Evolutionary conservation across 495 filamentous ascomycete species (phyloP), one percentile per base, ranked within the genome.

Genomic region (Sporormia fimetaria): DNA sequence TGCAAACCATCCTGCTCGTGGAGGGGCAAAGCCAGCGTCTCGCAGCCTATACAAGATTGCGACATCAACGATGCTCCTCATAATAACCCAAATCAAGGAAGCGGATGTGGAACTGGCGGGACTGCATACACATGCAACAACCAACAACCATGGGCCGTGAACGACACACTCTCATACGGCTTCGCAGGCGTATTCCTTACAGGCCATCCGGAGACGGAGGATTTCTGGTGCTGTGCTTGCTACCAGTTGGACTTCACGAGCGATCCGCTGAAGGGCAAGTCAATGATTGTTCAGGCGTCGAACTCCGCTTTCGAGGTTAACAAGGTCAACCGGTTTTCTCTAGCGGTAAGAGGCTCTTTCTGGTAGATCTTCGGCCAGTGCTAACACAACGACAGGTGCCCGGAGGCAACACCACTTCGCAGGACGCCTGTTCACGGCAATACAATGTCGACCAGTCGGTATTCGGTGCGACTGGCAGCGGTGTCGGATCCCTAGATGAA

Each of bases 1-100:
- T 80, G 74, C 64, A 79, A 80, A 61, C 68, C 75, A 33, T 71
- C 67, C 35, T 82, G 78, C 63, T 67, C 65, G n/a, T 82, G 75
- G 76, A 58, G 63, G 29, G 60, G 55, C 30, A 80, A 79, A 58
- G 64, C 65, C 34, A 57, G 61, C 39, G 51, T 67, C 29, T 65
- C 63, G 30, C 48, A 47, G 7, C 67, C 66, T 3, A 67, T 77
- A 21, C 60, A 52, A 5, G 73, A 68, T 16, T 82, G 77, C 62
- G 62, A 69, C 60, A 65, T 60, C 52, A 51, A 62, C 42, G 71
- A 79, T 66, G 56, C 64, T 14, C 67, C 69, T n/a, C 36, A 67
- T 20, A 49, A 48, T 12, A 52, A 63, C 33, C 40, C 49, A 33
- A 54, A 40, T 40, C 47, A 46, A 16, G 40, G 30, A 5, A 65